Percentiles rank a stretch among this genome's conserved stretches.
Evolutionary conservation across 2,329 filamentous ascomycete species (phyloP).

Genomic region (Dactylonectria macrodidyma): DNA sequence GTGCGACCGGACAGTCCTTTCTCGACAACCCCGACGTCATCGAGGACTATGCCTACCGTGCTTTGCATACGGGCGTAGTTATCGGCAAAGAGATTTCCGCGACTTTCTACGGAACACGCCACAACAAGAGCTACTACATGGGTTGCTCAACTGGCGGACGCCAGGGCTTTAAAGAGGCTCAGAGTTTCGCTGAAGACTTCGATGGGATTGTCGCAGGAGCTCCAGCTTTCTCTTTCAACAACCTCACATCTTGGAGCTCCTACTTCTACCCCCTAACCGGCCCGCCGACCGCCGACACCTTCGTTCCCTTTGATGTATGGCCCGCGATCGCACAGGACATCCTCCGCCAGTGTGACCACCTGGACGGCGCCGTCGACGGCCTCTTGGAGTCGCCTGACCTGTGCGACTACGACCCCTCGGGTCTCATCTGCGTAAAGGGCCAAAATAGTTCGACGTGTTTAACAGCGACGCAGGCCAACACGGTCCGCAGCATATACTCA

Average conservation of each 20-base stretch:
- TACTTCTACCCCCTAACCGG: constrained; percentile 5
- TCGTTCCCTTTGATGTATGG: constrained; percentile 52
- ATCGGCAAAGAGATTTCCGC: constrained; percentile 15
- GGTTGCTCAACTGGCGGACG: constrained; percentile 74
- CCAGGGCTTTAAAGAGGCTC: constrained; percentile 68
- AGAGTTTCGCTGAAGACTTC: constrained; percentile 69
- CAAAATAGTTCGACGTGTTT: constrained; percentile 56
- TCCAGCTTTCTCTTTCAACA: constrained; percentile 62
- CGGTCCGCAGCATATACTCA: constrained; percentile 11
- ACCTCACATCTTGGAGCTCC: constrained; percentile 49
- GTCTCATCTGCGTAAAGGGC: constrained; percentile 54
- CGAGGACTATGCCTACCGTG: constrained; percentile 53
- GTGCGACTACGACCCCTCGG: constrained; percentile 61
- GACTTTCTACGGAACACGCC: constrained; percentile 57
- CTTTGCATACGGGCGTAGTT: constrained; percentile 36
- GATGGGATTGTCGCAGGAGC: constrained; percentile 64
- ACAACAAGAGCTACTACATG: constrained; percentile 66
- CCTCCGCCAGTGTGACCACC: constrained; percentile 64
- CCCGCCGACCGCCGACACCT: constrained; percentile 21
- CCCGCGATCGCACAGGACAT: constrained; percentile 59
- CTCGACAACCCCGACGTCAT: constrained; percentile 54
- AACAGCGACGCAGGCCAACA: constrained; percentile 21
- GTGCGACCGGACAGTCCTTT: constrained; percentile 49
- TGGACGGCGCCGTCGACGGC: constrained; percentile 64
- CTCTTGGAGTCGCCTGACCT: constrained; percentile 48